A percentile compares a stretch with the other conserved stretches of the same genome.
phyloP scores from a whole-genome alignment of 345 rosid species.

The Gossypium longicalyx region DNA sequence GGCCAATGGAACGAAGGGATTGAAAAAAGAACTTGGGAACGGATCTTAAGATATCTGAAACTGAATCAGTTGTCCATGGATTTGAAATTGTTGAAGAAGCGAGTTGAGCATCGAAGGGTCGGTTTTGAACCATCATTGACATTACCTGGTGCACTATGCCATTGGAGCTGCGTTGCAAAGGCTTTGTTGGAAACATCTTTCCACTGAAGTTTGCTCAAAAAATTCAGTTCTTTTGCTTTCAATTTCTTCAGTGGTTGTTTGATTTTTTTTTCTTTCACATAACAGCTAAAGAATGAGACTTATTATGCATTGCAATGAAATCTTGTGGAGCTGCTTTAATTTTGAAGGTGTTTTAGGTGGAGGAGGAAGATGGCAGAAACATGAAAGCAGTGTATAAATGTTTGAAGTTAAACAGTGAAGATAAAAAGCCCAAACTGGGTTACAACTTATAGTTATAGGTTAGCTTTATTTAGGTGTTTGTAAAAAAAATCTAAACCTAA shows the following conservation, averaged over 20 bases:
- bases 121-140: conserved; percentile 51
- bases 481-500: no score
- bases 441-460: no score
- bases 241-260: neutral
- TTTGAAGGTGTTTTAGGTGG: neutral
- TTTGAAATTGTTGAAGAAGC: conserved; percentile 34
- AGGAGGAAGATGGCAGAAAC: neutral
- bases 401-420: neutral
- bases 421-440: neutral
- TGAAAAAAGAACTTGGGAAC: conserved; percentile 66
- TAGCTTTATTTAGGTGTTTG: no score
- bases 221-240: neutral
- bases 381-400: no score
- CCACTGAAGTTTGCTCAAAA: neutral
- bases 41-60: conserved; percentile 55
- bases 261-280: neutral
- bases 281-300: neutral
- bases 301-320: neutral
- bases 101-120: conserved; percentile 54
- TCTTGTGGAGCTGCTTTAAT: neutral
- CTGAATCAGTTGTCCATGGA: conserved; percentile 44
- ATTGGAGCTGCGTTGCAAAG: conserved; percentile 18
- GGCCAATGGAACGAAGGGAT: conserved; percentile 70
- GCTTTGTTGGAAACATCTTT: conserved; percentile 26
- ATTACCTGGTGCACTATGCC: conserved; percentile 34